Conservation (phyloP, 1,139 yeast genomes). For the Debaryomycetaceae sp. region DNA sequence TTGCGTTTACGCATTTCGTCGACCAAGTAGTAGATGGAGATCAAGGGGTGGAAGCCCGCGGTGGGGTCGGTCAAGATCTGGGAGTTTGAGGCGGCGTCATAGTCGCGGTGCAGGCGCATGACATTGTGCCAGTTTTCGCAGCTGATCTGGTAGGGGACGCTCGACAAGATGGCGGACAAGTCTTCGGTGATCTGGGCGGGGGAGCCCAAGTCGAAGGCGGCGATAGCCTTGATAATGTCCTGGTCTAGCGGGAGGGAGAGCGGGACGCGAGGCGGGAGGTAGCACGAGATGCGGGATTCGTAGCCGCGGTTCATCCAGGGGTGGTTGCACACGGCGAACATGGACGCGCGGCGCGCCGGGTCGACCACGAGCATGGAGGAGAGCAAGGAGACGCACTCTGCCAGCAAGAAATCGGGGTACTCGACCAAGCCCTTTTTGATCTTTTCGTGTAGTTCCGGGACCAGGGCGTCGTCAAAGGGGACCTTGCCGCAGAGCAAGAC, state of each 20-base stretch:
- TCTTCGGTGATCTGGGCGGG: slow-evolving; percentile 48
- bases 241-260: slow-evolving; percentile 63
- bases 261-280: slow-evolving; percentile 70
- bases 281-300: slow-evolving; percentile 61
- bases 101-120: slow-evolving; percentile 30
- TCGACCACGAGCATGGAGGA: slow-evolving; percentile 89
- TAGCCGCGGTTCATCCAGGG: slow-evolving; percentile 95
- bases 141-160: slow-evolving; percentile 60
- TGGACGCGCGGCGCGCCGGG: slow-evolving; percentile 67
- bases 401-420: slow-evolving; percentile 74
- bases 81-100: slow-evolving; percentile 29
- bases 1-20: slow-evolving; percentile 71
- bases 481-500: slow-evolving; percentile 96
- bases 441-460: slow-evolving; percentile 86
- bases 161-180: slow-evolving; percentile 47
- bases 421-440: slow-evolving; percentile 89
- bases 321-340: slow-evolving; percentile 71
- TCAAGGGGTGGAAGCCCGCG: slow-evolving; percentile 75
- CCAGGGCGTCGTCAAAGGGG: slow-evolving; percentile 94
- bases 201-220: slow-evolving; percentile 69
- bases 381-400: slow-evolving; percentile 74
- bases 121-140: slow-evolving; percentile 52
- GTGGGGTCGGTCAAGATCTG: slow-evolving; percentile 65
- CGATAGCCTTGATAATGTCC: slow-evolving; percentile 62
- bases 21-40: slow-evolving; percentile 79